Percentiles rank a stretch among this genome's conserved stretches.
phyloP scores from a whole-genome alignment of 306 rosid species.

The Cicer yamashitae region DNA sequence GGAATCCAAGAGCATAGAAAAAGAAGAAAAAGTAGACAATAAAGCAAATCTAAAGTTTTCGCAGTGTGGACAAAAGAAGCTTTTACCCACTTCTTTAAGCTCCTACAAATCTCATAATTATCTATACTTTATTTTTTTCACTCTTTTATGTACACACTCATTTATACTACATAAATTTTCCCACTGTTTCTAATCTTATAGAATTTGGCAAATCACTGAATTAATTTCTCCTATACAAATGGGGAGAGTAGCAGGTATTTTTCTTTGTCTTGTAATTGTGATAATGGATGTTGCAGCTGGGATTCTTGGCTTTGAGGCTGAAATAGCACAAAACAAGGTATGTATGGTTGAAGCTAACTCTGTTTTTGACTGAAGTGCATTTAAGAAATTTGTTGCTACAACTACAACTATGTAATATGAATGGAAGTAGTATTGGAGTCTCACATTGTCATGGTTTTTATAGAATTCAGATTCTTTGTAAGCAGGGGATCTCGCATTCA shows the following conservation, averaged over 20 bases:
- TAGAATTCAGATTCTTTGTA: too few relatives aligned
- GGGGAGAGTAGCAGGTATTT: conserved; percentile 66
- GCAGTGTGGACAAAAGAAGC: conserved; percentile 57
- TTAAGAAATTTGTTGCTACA: neutral
- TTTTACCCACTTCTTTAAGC: conserved; percentile 45
- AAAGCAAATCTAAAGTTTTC: conserved; percentile 51
- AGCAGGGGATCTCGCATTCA: too few relatives aligned
- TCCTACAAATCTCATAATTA: conserved; percentile 10
- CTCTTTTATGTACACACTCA: conserved; percentile 25
- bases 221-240: conserved; percentile 43
- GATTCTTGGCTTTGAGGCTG: conserved; percentile 89
- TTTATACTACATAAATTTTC: conserved; percentile 17
- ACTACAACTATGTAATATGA: neutral
- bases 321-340: conserved; percentile 89
- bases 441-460: too few relatives aligned
- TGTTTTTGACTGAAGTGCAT: neutral
- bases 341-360: conserved; percentile 11
- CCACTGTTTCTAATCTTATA: conserved; percentile 33
- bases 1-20: conserved; percentile 62
- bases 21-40: conserved; percentile 42
- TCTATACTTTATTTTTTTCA: neutral
- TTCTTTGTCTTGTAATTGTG: conserved; percentile 72
- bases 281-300: conserved; percentile 86
- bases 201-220: conserved; percentile 5
- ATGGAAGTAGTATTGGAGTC: too few relatives aligned